Evolutionary conservation across 1,284 basidiomycete genomes (phyloP), one percentile per base, ranked within the genome.

Genomic region (Porogramme epimiltina): DNA sequence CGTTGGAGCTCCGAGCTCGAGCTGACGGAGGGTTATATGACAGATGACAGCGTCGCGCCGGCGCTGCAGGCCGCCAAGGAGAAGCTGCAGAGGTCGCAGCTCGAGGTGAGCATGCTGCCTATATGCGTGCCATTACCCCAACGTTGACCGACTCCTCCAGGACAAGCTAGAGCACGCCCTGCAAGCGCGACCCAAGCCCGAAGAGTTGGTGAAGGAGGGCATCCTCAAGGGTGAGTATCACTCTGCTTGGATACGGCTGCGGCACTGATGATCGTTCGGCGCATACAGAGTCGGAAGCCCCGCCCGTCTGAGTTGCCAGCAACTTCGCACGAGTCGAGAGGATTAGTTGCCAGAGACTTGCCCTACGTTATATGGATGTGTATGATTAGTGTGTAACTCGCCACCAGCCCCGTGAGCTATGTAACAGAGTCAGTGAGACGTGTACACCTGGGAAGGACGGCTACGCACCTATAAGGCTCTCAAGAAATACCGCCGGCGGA

Each of bases 21-120:
- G n/a, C n/a, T n/a, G n/a, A 48, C 13, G 24, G 20, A 16, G 16
- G 24, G 19, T 31, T 20, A 16, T 19, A 19, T 34, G 23, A 20
- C 55, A 84, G 87, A 87, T 55, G 84, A 87, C 64, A 78, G 76
- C n/a, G 76, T 89, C 26, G 85, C 89, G n/a, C 85, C 85, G 6
- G 72, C 78, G n/a, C 68, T 89, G 40, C 78, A 87, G 60, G 88
- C 85, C 26, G 82, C 82, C 51, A 79, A 78, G 63, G 82, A 83
- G 51, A 80, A 81, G 52, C 71, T 92, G 48, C 77, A 87, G 67
- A 74, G 82, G 52, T 81, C 83, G 33, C 87, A 87, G 69, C 77
- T 88, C 37, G 82, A 85, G 75, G 87, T 85, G 44, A 49, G 57
- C 37, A 20, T 19, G 3, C n/a, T 16, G n/a, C n/a, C n/a, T n/a